These are phyloP conservation scores for Cutaneotrichosporon spelunceum DNA, from an alignment of 1,284 basidiomycete species.

Conservation along the genomic window DNA sequence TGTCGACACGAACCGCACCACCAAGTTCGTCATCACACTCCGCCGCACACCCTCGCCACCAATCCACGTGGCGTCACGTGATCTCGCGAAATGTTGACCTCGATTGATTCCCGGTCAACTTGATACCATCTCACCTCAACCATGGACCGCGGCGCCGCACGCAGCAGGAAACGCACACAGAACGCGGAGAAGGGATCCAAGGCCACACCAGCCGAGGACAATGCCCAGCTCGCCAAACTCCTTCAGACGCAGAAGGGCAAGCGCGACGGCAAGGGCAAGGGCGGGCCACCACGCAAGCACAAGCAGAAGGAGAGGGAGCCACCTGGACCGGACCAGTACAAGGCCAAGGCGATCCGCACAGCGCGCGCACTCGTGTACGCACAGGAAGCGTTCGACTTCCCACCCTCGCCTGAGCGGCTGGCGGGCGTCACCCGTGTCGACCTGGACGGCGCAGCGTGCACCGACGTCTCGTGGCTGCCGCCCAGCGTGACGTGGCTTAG, in stretches of 20 bases:
- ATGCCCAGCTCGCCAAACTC: constrained; percentile 9
- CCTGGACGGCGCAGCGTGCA: constrained; percentile 36
- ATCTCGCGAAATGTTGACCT: not conserved
- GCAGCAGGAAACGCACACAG: constrained; percentile 35
- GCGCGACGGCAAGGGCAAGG: constrained; percentile 8
- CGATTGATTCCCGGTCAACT: not conserved
- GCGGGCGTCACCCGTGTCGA: constrained; percentile 39
- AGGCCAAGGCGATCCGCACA: constrained; percentile 44
- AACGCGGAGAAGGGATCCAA: constrained; percentile 11
- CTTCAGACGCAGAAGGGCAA: not conserved
- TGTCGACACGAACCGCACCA: not conserved
- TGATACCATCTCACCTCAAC: not conserved
- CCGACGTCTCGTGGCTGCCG: constrained; percentile 39
- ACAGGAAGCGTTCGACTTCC: constrained; percentile 32
- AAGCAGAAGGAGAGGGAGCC: constrained; percentile 10
- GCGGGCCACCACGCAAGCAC: constrained; percentile 6
- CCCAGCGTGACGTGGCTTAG: constrained; percentile 43
- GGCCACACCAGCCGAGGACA: not conserved
- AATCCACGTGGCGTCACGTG: constrained; percentile 4
- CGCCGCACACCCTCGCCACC: too few relatives aligned
- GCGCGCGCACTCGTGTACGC: constrained; percentile 40
- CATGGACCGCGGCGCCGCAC: constrained; percentile 49
- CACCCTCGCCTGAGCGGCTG: constrained; percentile 33
- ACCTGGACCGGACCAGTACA: constrained; percentile 36
- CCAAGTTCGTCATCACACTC: too few relatives aligned